Evolutionary conservation across 805 yeast species (phyloP).

Genomic region (Schizosaccharomyces lindneri): DNA sequence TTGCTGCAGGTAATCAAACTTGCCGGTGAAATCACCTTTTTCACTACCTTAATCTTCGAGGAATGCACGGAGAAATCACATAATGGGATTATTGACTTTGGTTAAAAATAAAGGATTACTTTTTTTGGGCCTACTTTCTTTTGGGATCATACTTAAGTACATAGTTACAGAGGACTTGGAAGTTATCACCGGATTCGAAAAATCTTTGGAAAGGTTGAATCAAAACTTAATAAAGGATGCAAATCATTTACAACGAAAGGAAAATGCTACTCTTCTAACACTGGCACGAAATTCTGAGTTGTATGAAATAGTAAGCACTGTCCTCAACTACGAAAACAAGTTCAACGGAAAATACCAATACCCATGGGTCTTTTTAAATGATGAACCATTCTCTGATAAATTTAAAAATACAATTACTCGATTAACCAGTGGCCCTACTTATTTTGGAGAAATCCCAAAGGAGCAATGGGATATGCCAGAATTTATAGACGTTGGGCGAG

Average conservation of each 20-base stretch:
- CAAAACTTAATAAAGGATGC: not conserved
- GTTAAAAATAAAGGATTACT: no score
- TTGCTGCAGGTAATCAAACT: no score
- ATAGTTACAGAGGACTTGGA: no score
- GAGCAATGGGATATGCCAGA: slow-evolving; percentile 76
- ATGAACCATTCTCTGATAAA: slow-evolving; percentile 59
- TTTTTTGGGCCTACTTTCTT: no score
- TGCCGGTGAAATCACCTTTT: no score
- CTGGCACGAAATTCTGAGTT: slow-evolving; percentile 47
- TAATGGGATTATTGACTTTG: no score
- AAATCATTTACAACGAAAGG: not conserved
- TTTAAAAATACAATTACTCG: slow-evolving; percentile 44
- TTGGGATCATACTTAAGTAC: no score
- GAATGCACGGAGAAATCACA: no score
- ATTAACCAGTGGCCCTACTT: slow-evolving; percentile 49
- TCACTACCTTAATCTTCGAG: no score
- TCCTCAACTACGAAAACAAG: slow-evolving; percentile 51
- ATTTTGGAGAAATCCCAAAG: slow-evolving; percentile 49
- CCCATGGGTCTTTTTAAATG: slow-evolving; percentile 91
- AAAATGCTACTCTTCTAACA: slow-evolving; percentile 41
- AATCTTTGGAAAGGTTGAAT: not conserved
- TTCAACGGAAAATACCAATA: slow-evolving; percentile 61
- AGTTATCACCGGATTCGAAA: not conserved
- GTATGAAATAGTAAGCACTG: slow-evolving; percentile 29
- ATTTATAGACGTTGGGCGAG: slow-evolving; percentile 43